These are phyloP conservation scores for Nakazawaea holstii DNA, from an alignment of 805 yeast genomes.

Conservation along the genomic window DNA sequence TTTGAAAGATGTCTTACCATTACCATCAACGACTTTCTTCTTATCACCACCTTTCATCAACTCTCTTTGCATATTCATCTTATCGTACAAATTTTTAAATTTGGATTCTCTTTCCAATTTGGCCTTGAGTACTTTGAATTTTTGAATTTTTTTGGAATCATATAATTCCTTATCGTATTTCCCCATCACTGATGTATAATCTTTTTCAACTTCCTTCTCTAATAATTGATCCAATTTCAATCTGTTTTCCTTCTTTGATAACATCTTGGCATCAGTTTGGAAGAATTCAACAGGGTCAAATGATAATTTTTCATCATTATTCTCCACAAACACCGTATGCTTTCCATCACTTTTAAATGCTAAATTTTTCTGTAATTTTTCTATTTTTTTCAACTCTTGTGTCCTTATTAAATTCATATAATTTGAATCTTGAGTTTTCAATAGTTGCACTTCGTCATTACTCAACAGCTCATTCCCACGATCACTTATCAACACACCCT, in stretches of 20 bases:
- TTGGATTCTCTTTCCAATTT: slow-evolving; percentile 68
- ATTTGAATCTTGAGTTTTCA: slow-evolving; percentile 88
- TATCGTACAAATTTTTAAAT: slow-evolving; percentile 59
- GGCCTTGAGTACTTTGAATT: slow-evolving; percentile 52
- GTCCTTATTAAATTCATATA: slow-evolving; percentile 75
- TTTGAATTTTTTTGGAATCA: slow-evolving; percentile 45
- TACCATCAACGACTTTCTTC: slow-evolving; percentile 61
- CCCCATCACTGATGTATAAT: slow-evolving; percentile 19
- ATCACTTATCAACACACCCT: slow-evolving; percentile 64
- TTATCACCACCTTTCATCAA: slow-evolving; percentile 88
- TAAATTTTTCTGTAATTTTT: slow-evolving; percentile 44
- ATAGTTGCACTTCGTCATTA: slow-evolving; percentile 71
- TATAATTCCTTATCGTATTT: slow-evolving; percentile 20
- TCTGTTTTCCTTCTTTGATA: slow-evolving; percentile 68
- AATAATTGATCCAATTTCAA: slow-evolving; percentile 56
- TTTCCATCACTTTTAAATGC: slow-evolving; percentile 56
- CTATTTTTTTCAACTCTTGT: slow-evolving; percentile 61
- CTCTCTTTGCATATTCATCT: slow-evolving; percentile 76
- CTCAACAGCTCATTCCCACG: slow-evolving; percentile 57
- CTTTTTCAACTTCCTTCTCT: slow-evolving; percentile 22
- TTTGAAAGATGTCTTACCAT: slow-evolving; percentile 70
- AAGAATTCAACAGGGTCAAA: slow-evolving; percentile 66
- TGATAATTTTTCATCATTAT: slow-evolving; percentile 42
- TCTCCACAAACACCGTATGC: slow-evolving; percentile 84
- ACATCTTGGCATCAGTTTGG: slow-evolving; percentile 60